Conservation (phyloP, 352 stramenopile genomes). For the Plasmopara viticola region DNA sequence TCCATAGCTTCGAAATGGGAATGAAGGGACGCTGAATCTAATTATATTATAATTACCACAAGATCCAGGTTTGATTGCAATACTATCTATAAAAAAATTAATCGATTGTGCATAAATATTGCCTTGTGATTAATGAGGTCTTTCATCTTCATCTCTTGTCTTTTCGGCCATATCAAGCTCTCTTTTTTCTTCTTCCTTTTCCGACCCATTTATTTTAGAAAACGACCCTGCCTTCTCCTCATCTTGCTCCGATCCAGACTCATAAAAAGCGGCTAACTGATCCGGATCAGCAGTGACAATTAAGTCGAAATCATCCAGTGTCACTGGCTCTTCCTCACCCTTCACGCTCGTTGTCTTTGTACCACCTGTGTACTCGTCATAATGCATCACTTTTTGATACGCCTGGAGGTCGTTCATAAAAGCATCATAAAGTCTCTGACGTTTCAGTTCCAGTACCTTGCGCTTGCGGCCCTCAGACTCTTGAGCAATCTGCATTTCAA, state of each 20-base stretch:
- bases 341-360: slow-evolving; percentile 6
- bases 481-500: slow-evolving; percentile 50
- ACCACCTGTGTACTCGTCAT: slow-evolving; percentile 33
- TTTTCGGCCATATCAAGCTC: too few species aligned
- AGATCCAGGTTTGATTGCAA: too few species aligned
- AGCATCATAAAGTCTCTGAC: slow-evolving; percentile 46
- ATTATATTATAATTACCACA: too few species aligned
- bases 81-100: too few species aligned
- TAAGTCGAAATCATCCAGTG: slow-evolving; percentile 67
- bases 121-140: too few species aligned
- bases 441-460: slow-evolving; percentile 47
- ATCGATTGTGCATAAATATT: too few species aligned
- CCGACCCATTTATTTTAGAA: too few species aligned
- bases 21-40: too few species aligned
- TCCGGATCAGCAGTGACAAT: slow-evolving; percentile 52
- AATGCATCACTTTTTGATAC: slow-evolving; percentile 67
- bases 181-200: too few species aligned
- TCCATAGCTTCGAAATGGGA: slow-evolving; percentile 33
- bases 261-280: slow-evolving; percentile 72
- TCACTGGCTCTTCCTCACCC: slow-evolving; percentile 25
- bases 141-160: too few species aligned
- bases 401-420: slow-evolving; percentile 75
- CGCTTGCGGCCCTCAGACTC: slow-evolving; percentile 61
- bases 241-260: slow-evolving; percentile 43
- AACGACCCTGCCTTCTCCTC: slow-evolving; percentile 10